Evolutionary conservation across 2,329 filamentous ascomycete genomes (phyloP).

Genomic region (Massarina eburnea): DNA sequence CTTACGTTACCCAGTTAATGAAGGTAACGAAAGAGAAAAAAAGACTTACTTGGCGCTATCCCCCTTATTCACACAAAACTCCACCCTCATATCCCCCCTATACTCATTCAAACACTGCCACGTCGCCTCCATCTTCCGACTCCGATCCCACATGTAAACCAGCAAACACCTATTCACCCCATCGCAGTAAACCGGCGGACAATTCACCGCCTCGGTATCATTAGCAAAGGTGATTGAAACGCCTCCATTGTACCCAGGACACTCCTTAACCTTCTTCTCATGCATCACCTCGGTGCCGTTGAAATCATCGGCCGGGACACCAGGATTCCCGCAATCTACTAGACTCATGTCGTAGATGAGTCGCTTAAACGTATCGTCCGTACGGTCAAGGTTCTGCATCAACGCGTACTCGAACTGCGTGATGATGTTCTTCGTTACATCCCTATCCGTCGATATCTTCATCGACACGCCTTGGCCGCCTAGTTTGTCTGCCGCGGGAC

Average conservation of each 20-base stretch:
- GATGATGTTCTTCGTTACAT: slow-evolving; percentile 1
- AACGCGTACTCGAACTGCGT: slow-evolving; percentile 16
- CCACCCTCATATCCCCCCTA: slow-evolving; percentile 15
- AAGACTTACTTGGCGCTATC: background rate
- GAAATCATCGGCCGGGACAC: slow-evolving; percentile 3
- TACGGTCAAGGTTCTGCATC: slow-evolving; percentile 1
- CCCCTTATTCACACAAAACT: slow-evolving; percentile 7
- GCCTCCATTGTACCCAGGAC: slow-evolving; percentile 19
- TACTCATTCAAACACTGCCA: slow-evolving; percentile 16
- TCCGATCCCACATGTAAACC: slow-evolving; percentile 20
- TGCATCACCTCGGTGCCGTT: slow-evolving; percentile 7
- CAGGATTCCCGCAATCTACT: slow-evolving; percentile 8
- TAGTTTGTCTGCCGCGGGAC: slow-evolving; percentile 10
- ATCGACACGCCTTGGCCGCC: slow-evolving; percentile 13
- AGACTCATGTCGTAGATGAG: slow-evolving; percentile 11
- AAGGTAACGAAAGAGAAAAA: too few relatives aligned
- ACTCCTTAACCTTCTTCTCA: slow-evolving; percentile 10
- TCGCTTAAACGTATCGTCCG: slow-evolving; percentile 1
- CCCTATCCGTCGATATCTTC: slow-evolving; percentile 7
- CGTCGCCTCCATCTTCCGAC: slow-evolving; percentile 15
- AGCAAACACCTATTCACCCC: slow-evolving; percentile 7
- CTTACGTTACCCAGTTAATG: too few relatives aligned
- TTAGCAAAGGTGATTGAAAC: slow-evolving; percentile 11
- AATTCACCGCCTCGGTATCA: slow-evolving; percentile 4
- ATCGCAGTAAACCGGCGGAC: slow-evolving; percentile 13